Evolutionary conservation across 179 eudicot species (phyloP).

Genomic region (Heliamphora ciliata): DNA sequence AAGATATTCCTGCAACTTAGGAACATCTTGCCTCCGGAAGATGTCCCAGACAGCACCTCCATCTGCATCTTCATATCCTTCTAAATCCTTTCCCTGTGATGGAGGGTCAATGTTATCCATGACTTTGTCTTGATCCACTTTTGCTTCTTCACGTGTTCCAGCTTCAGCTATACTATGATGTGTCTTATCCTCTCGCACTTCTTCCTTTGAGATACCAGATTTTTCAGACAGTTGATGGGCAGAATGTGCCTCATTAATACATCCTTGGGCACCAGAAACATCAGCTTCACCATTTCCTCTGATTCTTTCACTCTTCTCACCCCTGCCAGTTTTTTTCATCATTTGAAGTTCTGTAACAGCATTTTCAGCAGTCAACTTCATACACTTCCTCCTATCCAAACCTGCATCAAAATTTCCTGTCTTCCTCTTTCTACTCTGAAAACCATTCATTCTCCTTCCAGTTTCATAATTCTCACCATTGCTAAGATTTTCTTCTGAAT

Average conservation of each 20-base stretch:
- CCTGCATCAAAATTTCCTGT: neutral
- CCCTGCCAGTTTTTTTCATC: conserved; percentile 5
- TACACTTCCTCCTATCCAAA: neutral
- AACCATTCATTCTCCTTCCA: conserved; percentile 24
- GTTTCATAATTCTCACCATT: conserved; percentile 16
- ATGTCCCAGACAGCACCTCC: conserved; percentile 77
- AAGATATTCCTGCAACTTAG: conserved; percentile 56
- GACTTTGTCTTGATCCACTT: neutral
- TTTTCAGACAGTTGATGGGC: neutral
- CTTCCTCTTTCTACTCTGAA: conserved; percentile 28
- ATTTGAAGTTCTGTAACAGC: conserved; percentile 10
- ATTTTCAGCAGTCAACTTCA: neutral
- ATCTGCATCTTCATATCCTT: conserved; percentile 28
- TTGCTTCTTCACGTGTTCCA: conserved; percentile 11
- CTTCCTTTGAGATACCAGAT: neutral
- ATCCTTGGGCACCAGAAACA: neutral
- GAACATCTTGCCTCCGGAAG: conserved; percentile 62
- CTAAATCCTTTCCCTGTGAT: conserved; percentile 11
- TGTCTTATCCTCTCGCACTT: neutral
- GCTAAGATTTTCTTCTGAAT: conserved; percentile 11
- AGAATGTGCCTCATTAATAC: neutral
- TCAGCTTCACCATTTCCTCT: neutral
- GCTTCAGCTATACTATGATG: neutral
- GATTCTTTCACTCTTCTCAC: conserved; percentile 14
- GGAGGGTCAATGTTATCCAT: neutral